Evolutionary conservation across 202 grass and related monocot species (phyloP), one percentile per base, ranked within the genome.

Genomic region (Eragrostis tef): DNA sequence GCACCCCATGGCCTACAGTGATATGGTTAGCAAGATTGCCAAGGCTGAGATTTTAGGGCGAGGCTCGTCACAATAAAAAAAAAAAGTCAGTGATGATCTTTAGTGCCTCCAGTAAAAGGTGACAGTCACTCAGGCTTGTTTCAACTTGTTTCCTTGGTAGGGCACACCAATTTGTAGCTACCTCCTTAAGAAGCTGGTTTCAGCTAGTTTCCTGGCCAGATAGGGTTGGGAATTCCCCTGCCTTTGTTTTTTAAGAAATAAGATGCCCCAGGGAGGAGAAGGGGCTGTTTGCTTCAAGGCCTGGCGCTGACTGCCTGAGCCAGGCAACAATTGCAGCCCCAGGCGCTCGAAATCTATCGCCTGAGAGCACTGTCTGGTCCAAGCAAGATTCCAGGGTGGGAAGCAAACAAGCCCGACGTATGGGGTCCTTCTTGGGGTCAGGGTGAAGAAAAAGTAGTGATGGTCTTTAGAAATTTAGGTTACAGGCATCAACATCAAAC

Each of bases 381-480:
- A 50, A 11, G 15, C 48, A 50, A 5, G 48, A 17, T 50, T 50
- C 48, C 48, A 50, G 48, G 47, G 48, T 50, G 48, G 48, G 48
- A 50, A 50, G 48, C 48, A 50, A 50, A 50, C 14, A 50, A 16
- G 48, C 15, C 48, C 14, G 34, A 39, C 1, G 5, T 39, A 39
- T 39, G 34, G 34, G 34, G 34, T 54, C 6, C 51, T n/a, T 17
- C 0, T 6, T 29, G 7, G 17, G 51, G 16, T 54, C 51, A 54
- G 17, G 51, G 51, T 54, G 0, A 2, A 54, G 50, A 17, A 53
- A 17, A 53, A 19, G 29, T 8, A n/a, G 51, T n/a, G 14, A 52
- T 52, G 51, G 7, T n/a, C 61, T 80, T 54, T 11, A 42, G 8
- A 66, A 73, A 9, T 48, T 73, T 74, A 48, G 70, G 34, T 20